A percentile compares a stretch with the other conserved stretches of the same genome.
Evolutionary conservation across 257 asterid genomes (phyloP).

Genomic region (Solanum habrochaites): DNA sequence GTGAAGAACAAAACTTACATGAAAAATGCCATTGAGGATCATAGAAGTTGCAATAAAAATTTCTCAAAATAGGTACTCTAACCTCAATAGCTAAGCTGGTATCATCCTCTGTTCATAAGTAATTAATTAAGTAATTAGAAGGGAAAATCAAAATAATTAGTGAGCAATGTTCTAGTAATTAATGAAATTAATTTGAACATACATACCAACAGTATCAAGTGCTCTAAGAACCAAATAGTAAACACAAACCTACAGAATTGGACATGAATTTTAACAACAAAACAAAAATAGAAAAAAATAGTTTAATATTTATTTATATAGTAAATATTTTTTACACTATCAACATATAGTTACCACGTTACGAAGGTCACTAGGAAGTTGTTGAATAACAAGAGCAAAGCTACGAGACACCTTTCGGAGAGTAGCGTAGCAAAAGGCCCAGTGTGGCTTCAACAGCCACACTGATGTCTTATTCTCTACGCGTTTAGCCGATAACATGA

Average conservation of each 20-base stretch:
- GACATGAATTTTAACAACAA: background rate
- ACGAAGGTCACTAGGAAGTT: slow-evolving; percentile 84
- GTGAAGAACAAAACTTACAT: slow-evolving; percentile 11
- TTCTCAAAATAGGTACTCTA: slow-evolving; percentile 74
- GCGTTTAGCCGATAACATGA: slow-evolving; percentile 40
- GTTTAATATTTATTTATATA: background rate
- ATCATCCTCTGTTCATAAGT: slow-evolving; percentile 66
- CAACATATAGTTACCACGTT: slow-evolving; percentile 46
- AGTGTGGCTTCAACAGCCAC: slow-evolving; percentile 76
- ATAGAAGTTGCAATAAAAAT: slow-evolving; percentile 65
- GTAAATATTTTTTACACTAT: too few species aligned
- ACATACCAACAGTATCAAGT: slow-evolving; percentile 81
- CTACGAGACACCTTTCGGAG: slow-evolving; percentile 90
- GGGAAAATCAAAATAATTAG: background rate
- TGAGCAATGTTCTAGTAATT: background rate
- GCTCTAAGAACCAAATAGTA: slow-evolving; percentile 97
- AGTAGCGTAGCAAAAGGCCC: slow-evolving; percentile 79
- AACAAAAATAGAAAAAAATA: too few species aligned
- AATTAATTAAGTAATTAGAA: background rate
- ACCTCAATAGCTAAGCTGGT: slow-evolving; percentile 72
- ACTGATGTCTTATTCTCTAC: slow-evolving; percentile 46
- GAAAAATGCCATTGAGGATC: slow-evolving; percentile 81
- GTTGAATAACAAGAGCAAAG: slow-evolving; percentile 79
- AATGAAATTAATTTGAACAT: background rate
- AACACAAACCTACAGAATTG: slow-evolving; percentile 61